Base-by-base conservation (phyloP, 2,329 filamentous ascomycete genomes). In the Akanthomyces dipterigenus region DNA sequence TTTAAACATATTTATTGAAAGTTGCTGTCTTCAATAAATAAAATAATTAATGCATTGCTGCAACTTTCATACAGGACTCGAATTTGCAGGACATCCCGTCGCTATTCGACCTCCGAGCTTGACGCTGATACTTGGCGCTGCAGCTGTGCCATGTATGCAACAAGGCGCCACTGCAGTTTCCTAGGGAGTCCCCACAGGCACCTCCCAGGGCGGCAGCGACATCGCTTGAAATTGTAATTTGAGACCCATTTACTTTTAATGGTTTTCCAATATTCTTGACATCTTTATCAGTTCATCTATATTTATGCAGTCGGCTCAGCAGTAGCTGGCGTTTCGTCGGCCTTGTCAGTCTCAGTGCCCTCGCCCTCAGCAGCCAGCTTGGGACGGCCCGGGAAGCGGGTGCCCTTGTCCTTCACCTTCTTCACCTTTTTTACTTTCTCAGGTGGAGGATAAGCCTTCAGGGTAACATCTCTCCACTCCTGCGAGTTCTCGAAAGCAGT, bases 371-470 rank as follows among this genome's bases (percentile, higher is more conserved):
- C 50, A 18, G 58, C 31, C n/a, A 45, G 59, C 60, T 62, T 62
- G 38, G 61, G 61, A 5, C 55, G 54, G 18, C 82, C 83, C 0
- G 86, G 88, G 70, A 87, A 82, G 63, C 83, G 80, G 1, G 84
- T 82, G 1, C 90, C 89, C 75, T 88, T 87, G 68, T 93, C 85
- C 81, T 93, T 95, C 64, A 80, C 79, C 77, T 90, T 90, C 80
- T 89, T 89, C 67, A 83, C 85, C 76, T 91, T 89, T 78, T 91
- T 87, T 66, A 85, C 66, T 78, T 91, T 87, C 66, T 85, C 66
- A 0, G 73, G 72, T 1, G 85, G 85, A 20, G 95, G 95, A 82
- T 98, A 99, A 34, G 93, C 95, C 72, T 88, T 87, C 57, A 83
- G 72, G 55, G 88, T 83, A 59, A 76, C 68, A 8, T 76, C 75